These are phyloP conservation scores for Parastagonospora nodorum DNA, from an alignment of 2,329 filamentous ascomycete species.

Conservation along the genomic window DNA sequence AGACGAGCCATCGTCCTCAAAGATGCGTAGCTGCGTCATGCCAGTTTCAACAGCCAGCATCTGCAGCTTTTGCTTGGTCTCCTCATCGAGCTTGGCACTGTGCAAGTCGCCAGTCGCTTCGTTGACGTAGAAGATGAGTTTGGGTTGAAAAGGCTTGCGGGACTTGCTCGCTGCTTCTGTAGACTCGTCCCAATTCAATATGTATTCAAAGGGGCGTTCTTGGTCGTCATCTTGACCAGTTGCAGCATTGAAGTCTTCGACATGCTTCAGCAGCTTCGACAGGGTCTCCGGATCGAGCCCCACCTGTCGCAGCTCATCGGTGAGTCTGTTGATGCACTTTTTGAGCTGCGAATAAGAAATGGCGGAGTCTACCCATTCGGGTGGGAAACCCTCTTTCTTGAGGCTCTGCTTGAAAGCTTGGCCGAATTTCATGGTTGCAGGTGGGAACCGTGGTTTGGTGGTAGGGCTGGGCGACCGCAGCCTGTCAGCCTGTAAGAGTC, in stretches of 20 bases:
- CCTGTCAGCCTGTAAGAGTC: constrained; percentile 17
- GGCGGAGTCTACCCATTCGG: constrained; percentile 72
- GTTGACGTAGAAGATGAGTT: constrained; percentile 72
- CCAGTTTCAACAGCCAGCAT: constrained; percentile 60
- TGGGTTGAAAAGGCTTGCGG: constrained; percentile 61
- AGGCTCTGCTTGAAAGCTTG: constrained; percentile 75
- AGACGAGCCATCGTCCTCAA: constrained; percentile 30
- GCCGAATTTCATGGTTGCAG: constrained; percentile 77
- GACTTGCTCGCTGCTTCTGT: constrained; percentile 9
- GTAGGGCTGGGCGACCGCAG: constrained; percentile 29
- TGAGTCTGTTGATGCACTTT: constrained; percentile 84
- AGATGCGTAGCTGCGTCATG: constrained; percentile 46
- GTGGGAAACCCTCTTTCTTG: constrained; percentile 73
- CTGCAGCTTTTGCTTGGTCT: constrained; percentile 68
- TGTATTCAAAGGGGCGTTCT: constrained; percentile 45
- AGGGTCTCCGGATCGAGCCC: constrained; percentile 76
- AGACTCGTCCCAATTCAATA: constrained; percentile 27
- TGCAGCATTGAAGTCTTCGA: constrained; percentile 43
- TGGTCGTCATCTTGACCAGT: constrained; percentile 26
- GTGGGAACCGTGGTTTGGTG: constrained; percentile 13
- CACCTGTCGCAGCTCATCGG: constrained; percentile 69
- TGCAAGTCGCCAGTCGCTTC: constrained; percentile 69
- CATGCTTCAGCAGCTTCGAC: constrained; percentile 63
- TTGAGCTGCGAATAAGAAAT: constrained; percentile 86
- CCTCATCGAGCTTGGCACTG: constrained; percentile 69